These are phyloP conservation scores for Lolium perenne DNA, from an alignment of 176 grass and related monocot genomes.

Conservation along the genomic window DNA sequence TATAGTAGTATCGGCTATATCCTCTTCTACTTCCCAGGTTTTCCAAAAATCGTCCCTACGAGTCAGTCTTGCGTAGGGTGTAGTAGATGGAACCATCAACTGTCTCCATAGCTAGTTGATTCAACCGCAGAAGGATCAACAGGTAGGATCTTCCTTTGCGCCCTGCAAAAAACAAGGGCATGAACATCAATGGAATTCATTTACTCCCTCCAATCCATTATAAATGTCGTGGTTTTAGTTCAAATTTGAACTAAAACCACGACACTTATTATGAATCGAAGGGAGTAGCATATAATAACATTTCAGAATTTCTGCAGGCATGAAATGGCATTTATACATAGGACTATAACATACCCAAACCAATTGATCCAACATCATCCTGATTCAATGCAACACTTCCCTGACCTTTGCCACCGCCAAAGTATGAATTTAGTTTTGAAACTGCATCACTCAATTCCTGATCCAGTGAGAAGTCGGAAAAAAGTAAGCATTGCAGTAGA, in stretches of 20 bases:
- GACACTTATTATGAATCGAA: no score
- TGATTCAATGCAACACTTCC: constrained; percentile 64
- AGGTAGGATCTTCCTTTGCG: constrained; percentile 81
- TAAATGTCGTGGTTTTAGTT: no score
- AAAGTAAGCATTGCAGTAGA: constrained; percentile 21
- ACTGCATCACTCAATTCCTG: constrained; percentile 76
- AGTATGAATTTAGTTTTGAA: constrained; percentile 78
- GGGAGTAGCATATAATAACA: background rate
- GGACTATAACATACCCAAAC: constrained; percentile 53
- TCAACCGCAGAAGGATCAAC: constrained; percentile 73
- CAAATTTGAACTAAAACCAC: no score
- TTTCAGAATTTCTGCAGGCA: background rate
- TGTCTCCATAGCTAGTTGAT: constrained; percentile 71
- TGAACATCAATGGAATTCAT: background rate
- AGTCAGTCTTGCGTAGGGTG: constrained; percentile 41
- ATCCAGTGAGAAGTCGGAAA: background rate
- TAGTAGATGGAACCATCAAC: constrained; percentile 70
- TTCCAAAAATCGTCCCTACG: constrained; percentile 22
- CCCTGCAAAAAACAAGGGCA: constrained; percentile 48
- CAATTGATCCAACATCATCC: constrained; percentile 72
- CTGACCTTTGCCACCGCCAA: constrained; percentile 40
- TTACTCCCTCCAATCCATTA: no score
- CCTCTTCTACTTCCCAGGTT: background rate
- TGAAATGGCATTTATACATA: no score
- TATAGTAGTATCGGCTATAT: background rate